Base-by-base conservation (phyloP, 441 rosid genomes). In the Jatropha multifida region DNA sequence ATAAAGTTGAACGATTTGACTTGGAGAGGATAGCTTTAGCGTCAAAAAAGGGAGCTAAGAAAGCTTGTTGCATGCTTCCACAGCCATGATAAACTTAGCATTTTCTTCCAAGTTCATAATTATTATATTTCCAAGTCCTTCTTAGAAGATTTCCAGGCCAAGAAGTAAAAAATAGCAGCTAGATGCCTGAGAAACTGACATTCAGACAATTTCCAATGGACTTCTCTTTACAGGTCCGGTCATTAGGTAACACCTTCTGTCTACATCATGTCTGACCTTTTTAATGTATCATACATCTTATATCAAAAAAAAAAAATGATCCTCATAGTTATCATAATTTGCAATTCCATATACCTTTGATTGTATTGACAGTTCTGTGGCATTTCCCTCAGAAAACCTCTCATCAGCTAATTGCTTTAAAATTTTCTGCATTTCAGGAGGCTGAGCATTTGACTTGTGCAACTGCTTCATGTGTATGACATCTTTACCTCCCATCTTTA, bases 401-500 rank as follows among this genome's bases (percentile, higher is more conserved):
- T 80, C 77, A 81, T 95, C 95, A 51, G 90, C 92, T 76, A 81
- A 72, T 63, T 81, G 84, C 86, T 90, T 95, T 68, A 95, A 83
- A 76, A 75, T 42, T 69, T 86, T 87, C 90, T 88, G 94, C 46
- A 95, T 88, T 73, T 88, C 88, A n/a, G 83, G 75, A 54, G 95
- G 81, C 69, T 85, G 82, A 32, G 85, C 87, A 81, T 73, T 82
- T 52, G 99, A 93, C 48, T 78, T 90, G 73, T 85, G 91, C 17
- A 77, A 67, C 84, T 96, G 98, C 86, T 93, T 96, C 78, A 90
- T 46, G 68, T 89, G 87, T 74, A 92, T 75, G 0, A 89, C 95
- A 27, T 95, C 99, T 87, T 93, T 93, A 65, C 98, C 99, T 74
- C 99, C 99, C 99, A 95, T 93, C 81, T 87, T 90, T 44, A 93